Evolutionary conservation across 805 yeast genomes (phyloP).

Genomic region (Sugiyamaella marilandica): DNA sequence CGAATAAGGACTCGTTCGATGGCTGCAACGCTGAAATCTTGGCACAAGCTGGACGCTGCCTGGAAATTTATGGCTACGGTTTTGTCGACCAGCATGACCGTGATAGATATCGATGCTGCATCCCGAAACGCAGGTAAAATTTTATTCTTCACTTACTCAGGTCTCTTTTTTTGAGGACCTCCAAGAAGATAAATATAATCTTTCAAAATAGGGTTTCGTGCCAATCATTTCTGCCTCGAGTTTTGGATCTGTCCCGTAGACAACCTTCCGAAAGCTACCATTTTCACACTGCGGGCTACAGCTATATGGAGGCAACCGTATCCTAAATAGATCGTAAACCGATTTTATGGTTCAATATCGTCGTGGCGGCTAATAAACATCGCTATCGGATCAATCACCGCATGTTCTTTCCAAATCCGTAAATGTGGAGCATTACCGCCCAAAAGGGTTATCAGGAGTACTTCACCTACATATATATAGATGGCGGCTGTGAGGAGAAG

Average conservation of each 20-base stretch:
- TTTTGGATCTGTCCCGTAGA: no score
- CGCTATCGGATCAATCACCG: not conserved
- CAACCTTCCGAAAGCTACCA: no score
- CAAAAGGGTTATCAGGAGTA: not conserved
- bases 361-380: not conserved
- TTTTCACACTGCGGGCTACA: no score
- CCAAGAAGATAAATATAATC: no score
- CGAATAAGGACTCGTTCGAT: not conserved
- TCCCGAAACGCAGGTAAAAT: no score
- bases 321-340: no score
- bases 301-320: no score
- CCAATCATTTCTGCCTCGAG: no score
- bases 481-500: not conserved
- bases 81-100: conserved; percentile 1
- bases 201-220: no score
- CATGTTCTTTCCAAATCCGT: conserved; percentile 2
- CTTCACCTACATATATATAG: not conserved
- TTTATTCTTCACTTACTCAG: no score
- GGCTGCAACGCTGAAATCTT: not conserved
- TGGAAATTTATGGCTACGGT: conserved; percentile 5
- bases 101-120: conserved; percentile 6
- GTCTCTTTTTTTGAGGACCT: no score
- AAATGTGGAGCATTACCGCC: not conserved
- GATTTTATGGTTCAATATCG: not conserved
- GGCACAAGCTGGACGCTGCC: conserved; percentile 2